Percentiles rank a stretch among this genome's conserved stretches.
phyloP scores from a whole-genome alignment of 228 moss, liverwort and hornwort genomes.

The Sphagnum fallax region DNA sequence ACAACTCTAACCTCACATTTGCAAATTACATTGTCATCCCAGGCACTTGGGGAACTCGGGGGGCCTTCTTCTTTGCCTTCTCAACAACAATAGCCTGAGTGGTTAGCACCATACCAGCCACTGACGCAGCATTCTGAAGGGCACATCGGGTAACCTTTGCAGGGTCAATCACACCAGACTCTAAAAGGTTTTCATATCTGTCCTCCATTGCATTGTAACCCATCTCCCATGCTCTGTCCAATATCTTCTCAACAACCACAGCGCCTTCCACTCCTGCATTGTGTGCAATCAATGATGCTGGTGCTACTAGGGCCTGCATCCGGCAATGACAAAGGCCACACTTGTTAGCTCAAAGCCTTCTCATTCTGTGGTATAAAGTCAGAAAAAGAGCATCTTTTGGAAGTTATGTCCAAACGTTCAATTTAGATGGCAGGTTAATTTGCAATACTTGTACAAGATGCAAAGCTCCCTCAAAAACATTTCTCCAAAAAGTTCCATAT shows the following conservation, averaged over 20 bases:
- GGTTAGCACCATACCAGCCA: conserved; percentile 92
- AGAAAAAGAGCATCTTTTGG: no score
- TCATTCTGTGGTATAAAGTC: no score
- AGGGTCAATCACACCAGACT: conserved; percentile 86
- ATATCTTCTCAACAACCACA: conserved; percentile 89
- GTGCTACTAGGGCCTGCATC: conserved; percentile 59
- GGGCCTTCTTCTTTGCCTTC: conserved; percentile 41
- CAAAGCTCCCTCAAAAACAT: no score
- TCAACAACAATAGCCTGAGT: conserved; percentile 94
- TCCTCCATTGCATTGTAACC: conserved; percentile 97
- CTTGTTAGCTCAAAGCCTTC: neutral
- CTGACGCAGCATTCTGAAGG: conserved; percentile 86
- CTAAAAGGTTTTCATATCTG: conserved; percentile 70
- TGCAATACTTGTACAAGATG: no score
- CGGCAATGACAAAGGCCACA: neutral
- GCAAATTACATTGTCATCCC: conserved; percentile 60
- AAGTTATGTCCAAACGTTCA: no score
- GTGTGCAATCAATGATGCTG: conserved; percentile 66
- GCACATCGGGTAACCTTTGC: conserved; percentile 90
- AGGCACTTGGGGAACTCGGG: conserved; percentile 13
- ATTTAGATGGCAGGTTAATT: no score
- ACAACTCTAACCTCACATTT: neutral
- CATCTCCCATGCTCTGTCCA: conserved; percentile 69
- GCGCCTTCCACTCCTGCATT: conserved; percentile 95
- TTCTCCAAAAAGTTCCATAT: no score